Percentiles rank a stretch among this genome's conserved stretches.
These are phyloP conservation scores for Onygenales sp. DNA, from an alignment of 2,329 filamentous ascomycete species.

Conservation along the genomic window DNA sequence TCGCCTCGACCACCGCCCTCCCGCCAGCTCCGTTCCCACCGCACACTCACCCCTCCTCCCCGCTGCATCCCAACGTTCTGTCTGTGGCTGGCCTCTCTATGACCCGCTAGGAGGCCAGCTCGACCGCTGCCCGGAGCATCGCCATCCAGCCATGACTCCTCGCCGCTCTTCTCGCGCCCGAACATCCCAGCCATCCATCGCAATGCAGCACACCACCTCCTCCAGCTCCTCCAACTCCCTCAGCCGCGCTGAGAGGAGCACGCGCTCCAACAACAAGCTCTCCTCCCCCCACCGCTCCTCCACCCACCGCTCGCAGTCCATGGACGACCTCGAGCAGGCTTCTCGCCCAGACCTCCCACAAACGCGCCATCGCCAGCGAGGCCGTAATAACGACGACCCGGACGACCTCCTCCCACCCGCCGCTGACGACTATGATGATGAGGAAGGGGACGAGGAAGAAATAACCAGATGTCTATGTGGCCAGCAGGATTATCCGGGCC, in stretches of 20 bases:
- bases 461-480: slow-evolving; percentile 93
- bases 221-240: slow-evolving; percentile 64
- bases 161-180: slow-evolving; percentile 89
- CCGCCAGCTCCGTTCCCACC: slow-evolving; percentile 5
- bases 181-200: slow-evolving; percentile 56
- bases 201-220: slow-evolving; percentile 67
- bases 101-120: slow-evolving; percentile 4
- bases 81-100: slow-evolving; percentile 7
- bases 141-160: slow-evolving; percentile 48
- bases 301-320: slow-evolving; percentile 44
- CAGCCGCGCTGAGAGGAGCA: slow-evolving; percentile 63
- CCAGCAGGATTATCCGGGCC: slow-evolving; percentile 87
- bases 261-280: slow-evolving; percentile 62
- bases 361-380: slow-evolving; percentile 63
- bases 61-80: neutral
- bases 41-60: slow-evolving; percentile 11
- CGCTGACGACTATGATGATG: slow-evolving; percentile 36
- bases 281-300: slow-evolving; percentile 66
- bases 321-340: slow-evolving; percentile 45
- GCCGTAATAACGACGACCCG: slow-evolving; percentile 50
- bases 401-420: slow-evolving; percentile 41
- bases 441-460: slow-evolving; percentile 76
- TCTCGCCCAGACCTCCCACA: slow-evolving; percentile 53
- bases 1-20: slow-evolving; percentile 4
- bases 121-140: neutral